These are phyloP conservation scores for Evansstolkia leycettana DNA, from an alignment of 495 filamentous ascomycete genomes.

Conservation along the genomic window DNA sequence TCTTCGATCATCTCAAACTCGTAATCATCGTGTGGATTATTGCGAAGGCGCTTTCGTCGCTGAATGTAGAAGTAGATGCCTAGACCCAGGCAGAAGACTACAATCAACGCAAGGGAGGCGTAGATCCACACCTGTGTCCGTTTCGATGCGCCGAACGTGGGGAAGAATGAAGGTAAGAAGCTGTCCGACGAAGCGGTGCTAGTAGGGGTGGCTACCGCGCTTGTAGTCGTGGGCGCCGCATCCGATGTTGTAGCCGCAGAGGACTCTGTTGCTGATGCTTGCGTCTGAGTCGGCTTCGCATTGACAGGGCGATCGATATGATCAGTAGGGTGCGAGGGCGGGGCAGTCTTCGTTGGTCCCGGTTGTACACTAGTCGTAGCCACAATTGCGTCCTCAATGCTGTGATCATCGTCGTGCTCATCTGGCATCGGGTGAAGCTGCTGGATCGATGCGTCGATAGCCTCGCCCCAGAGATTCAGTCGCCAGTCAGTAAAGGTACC, in stretches of 20 bases:
- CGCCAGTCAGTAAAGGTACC: constrained; percentile 88
- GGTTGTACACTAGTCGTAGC: constrained; percentile 40
- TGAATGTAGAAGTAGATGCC: constrained; percentile 70
- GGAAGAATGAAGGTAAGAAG: constrained; percentile 81
- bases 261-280: constrained; percentile 10
- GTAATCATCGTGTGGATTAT: constrained; percentile 72
- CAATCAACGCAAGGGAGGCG: constrained; percentile 67
- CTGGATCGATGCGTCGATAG: constrained; percentile 59
- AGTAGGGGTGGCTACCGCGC: constrained; percentile 31
- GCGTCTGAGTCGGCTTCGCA: constrained; percentile 35
- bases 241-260: constrained; percentile 17
- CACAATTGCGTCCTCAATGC: constrained; percentile 39
- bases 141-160: constrained; percentile 87
- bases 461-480: constrained; percentile 86
- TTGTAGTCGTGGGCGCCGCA: constrained; percentile 17
- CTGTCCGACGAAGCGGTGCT: constrained; percentile 32
- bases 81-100: constrained; percentile 70
- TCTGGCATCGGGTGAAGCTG: constrained; percentile 68
- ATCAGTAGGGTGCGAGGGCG: constrained; percentile 46
- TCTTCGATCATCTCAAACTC: constrained; percentile 89
- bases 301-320: constrained; percentile 69
- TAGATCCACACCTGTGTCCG: constrained; percentile 94
- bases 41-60: constrained; percentile 60
- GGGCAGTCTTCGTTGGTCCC: constrained; percentile 29
- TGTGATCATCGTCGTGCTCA: constrained; percentile 77